These are phyloP conservation scores for Colletotrichum truncatum DNA, from an alignment of 2,329 filamentous ascomycete species.

Conservation along the genomic window DNA sequence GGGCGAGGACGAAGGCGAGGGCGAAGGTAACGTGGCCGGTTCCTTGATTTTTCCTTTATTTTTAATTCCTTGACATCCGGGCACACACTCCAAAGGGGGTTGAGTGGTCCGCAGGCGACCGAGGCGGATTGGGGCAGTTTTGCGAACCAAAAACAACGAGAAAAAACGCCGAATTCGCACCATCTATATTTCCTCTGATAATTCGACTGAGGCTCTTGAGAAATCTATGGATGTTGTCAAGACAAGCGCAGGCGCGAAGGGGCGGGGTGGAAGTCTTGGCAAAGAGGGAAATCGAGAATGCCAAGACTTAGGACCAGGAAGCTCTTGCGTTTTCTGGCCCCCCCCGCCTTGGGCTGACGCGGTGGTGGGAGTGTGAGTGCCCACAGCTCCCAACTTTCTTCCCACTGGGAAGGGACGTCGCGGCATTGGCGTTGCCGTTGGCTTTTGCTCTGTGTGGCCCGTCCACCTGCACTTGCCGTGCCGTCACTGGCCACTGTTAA, in stretches of 20 bases:
- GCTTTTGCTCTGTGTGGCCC: background rate
- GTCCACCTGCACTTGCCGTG: background rate
- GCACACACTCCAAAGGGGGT: slow-evolving; percentile 15
- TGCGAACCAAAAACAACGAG: slow-evolving; percentile 16
- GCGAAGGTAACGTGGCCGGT: slow-evolving; percentile 22
- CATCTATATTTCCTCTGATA: slow-evolving; percentile 2
- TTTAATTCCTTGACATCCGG: slow-evolving; percentile 3
- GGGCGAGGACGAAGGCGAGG: background rate
- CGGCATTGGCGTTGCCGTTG: slow-evolving; percentile 16
- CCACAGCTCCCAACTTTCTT: background rate
- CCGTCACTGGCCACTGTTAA: no score
- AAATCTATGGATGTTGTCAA: slow-evolving; percentile 31
- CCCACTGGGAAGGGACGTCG: slow-evolving; percentile 1
- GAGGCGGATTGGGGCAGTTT: slow-evolving; percentile 2
- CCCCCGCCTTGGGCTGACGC: slow-evolving; percentile 28
- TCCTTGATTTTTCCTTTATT: slow-evolving; percentile 16
- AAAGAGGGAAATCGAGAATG: slow-evolving; percentile 28
- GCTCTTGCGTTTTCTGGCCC: slow-evolving; percentile 24
- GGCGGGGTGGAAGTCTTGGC: slow-evolving; percentile 31
- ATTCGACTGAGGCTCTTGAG: slow-evolving; percentile 18
- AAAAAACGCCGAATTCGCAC: slow-evolving; percentile 21
- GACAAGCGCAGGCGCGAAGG: slow-evolving; percentile 31
- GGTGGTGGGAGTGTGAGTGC: slow-evolving; percentile 24
- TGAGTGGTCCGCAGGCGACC: background rate
- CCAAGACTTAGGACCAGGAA: slow-evolving; percentile 29